These are phyloP conservation scores for Abrus pulchellus DNA, from an alignment of 306 rosid genomes.

Conservation along the genomic window DNA sequence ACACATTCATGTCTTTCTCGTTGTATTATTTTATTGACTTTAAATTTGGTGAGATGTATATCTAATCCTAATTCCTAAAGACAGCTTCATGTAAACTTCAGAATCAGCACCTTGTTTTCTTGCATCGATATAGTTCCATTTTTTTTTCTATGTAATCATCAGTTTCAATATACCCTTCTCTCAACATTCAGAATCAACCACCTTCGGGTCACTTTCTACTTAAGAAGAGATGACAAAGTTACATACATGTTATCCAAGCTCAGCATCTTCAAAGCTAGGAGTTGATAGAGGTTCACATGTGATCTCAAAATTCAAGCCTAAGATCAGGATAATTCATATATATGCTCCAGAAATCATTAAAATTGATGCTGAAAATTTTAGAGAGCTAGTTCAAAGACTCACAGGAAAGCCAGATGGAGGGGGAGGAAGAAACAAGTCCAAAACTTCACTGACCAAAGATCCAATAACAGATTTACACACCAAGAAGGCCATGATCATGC, in stretches of 20 bases:
- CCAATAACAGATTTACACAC: conserved; percentile 3
- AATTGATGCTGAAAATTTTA: conserved; percentile 65
- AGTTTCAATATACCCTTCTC: conserved; percentile 20
- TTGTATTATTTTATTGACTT: conserved; percentile 50
- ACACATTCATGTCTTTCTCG: conserved; percentile 36
- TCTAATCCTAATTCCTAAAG: conserved; percentile 47
- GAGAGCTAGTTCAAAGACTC: conserved; percentile 67
- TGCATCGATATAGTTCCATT: neutral
- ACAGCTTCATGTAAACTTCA: conserved; percentile 39
- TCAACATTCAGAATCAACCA: conserved; percentile 44
- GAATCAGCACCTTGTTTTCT: conserved; percentile 37
- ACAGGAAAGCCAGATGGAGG: conserved; percentile 56
- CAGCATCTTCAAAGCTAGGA: conserved; percentile 51
- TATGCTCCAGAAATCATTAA: conserved; percentile 64
- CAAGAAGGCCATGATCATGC: conserved; percentile 35
- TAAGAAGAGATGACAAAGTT: conserved; percentile 55
- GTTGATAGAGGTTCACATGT: conserved; percentile 50
- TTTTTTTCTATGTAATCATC: conserved; percentile 3
- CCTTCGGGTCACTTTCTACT: neutral
- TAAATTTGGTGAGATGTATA: conserved; percentile 32
- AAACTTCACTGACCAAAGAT: conserved; percentile 30
- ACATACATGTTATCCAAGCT: conserved; percentile 40
- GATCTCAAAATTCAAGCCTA: conserved; percentile 58
- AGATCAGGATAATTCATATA: conserved; percentile 60
- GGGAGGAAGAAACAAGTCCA: conserved; percentile 26